Base-by-base conservation (phyloP, 495 filamentous ascomycete genomes). In the Xylaria curta region DNA sequence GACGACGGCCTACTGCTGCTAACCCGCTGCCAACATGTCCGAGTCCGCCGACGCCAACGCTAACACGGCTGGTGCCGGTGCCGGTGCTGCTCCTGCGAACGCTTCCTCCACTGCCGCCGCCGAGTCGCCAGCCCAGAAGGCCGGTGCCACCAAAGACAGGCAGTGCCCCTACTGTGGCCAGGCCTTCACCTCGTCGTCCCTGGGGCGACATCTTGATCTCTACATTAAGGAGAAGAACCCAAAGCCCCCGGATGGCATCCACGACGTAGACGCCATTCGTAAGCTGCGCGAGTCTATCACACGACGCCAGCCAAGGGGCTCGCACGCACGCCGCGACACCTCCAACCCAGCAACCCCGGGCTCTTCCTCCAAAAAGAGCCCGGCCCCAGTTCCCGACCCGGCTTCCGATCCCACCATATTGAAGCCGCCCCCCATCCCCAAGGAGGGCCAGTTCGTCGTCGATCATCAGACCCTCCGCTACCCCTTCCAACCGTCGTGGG, bases 201-300 rank as follows among this genome's bases (percentile, higher is more conserved):
- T 97, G n/a, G 94, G 94, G 31, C 91, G 94, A 47, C 94, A 97
- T 82, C 88, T 97, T 33, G 94, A 97, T 78, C 87, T 96, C 44
- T 97, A 94, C 78, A 91, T 97, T 72, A 93, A 92, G 78, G 90
- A 91, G 74, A 95, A 93, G 81, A 97, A 97, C 77, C 90, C 91
- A 6, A 94, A 93, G 76, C 84, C 90, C 2, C 87, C 93, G 4
- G 94, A 97, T 81, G 94, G 94, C 10, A 76, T 97, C 54, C 94
- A 97, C 81, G 87, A 97, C 82, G 91, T 97, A 40, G 92, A 94
- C 7, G 92, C 92, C 80, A 97, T 97, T 78, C 86, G 89, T 75
- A 91, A 90, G 78, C 84, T 96, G 73, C 88, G 94, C 69, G 90
- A 92, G 53, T 87, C 88, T 42, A 95, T 97, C 82, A 97, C 94